A percentile compares a stretch with the other conserved stretches of the same genome.
phyloP scores from a whole-genome alignment of 1,284 basidiomycete genomes.

The Fistulina hepatica region DNA sequence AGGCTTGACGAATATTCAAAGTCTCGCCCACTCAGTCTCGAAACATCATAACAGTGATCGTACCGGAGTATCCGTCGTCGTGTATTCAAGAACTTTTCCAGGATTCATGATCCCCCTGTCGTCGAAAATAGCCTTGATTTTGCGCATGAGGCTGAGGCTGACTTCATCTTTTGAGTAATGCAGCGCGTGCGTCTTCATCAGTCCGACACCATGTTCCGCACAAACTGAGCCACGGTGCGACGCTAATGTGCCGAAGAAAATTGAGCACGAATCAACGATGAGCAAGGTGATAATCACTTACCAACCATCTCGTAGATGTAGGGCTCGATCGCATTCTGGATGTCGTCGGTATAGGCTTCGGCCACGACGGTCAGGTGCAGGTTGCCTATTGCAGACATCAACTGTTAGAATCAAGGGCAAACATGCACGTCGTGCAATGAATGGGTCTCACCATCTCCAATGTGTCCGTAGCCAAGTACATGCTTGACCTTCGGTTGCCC shows the following conservation, averaged over 20 bases:
- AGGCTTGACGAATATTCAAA: too few species aligned
- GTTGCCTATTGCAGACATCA: too few species aligned
- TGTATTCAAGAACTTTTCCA: slow-evolving; percentile 57
- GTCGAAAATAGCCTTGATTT: slow-evolving; percentile 87
- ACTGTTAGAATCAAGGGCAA: too few species aligned
- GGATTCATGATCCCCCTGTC: slow-evolving; percentile 89
- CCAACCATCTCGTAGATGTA: slow-evolving; percentile 92
- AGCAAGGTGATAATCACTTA: slow-evolving; percentile 27
- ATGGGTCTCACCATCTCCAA: slow-evolving; percentile 83
- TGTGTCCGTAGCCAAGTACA: slow-evolving; percentile 91
- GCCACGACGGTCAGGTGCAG: slow-evolving; percentile 94
- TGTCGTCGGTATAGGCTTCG: slow-evolving; percentile 68
- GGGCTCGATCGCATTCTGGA: slow-evolving; percentile 85
- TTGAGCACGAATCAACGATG: slow-evolving; percentile 1
- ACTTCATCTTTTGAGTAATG: slow-evolving; percentile 78
- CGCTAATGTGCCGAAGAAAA: slow-evolving; percentile 29
- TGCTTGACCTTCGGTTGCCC: too few species aligned
- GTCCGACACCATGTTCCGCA: slow-evolving; percentile 92
- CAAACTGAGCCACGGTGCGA: slow-evolving; percentile 83
- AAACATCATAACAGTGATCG: too few species aligned
- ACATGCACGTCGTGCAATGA: slow-evolving; percentile 4
- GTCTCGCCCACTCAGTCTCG: too few species aligned
- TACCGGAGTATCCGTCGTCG: too few species aligned
- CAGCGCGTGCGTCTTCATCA: slow-evolving; percentile 90
- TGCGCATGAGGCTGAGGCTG: slow-evolving; percentile 84